A percentile compares a stretch with the other conserved stretches of the same genome.
phyloP scores from a whole-genome alignment of 169 alveolate species.

The Plasmodium gallinaceum region DNA sequence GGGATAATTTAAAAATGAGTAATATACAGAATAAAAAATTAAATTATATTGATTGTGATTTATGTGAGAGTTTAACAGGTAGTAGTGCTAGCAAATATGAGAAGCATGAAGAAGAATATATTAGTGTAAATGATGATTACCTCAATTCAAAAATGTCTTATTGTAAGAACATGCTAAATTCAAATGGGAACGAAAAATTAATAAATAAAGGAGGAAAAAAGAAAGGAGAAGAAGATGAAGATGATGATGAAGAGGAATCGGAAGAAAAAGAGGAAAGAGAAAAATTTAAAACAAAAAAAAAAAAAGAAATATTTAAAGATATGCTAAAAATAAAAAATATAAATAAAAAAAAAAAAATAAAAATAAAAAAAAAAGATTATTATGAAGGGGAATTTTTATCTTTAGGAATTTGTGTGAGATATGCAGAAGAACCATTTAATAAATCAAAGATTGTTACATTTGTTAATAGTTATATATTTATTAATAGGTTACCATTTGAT shows the following conservation, averaged over 20 bases:
- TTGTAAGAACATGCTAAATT: neutral
- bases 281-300: neutral
- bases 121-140: neutral
- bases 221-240: neutral
- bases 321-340: neutral
- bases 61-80: neutral
- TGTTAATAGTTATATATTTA: constrained; percentile 86
- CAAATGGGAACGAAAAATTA: neutral
- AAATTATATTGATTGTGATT: neutral
- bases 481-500: constrained; percentile 86
- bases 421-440: constrained; percentile 85
- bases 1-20: neutral
- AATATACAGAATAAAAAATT: neutral
- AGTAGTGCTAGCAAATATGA: constrained; percentile 10
- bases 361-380: constrained; percentile 50
- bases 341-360: constrained; percentile 33
- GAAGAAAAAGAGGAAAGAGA: neutral
- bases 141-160: neutral
- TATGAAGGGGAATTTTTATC: constrained; percentile 65
- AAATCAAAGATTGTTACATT: constrained; percentile 86
- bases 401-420: constrained; percentile 87
- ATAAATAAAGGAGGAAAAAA: neutral
- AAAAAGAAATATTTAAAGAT: constrained; percentile 3
- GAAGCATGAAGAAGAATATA: neutral
- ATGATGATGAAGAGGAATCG: neutral